Base-by-base conservation (phyloP, 108 stramenopile species). In the Fragilariopsis cylindrus region DNA sequence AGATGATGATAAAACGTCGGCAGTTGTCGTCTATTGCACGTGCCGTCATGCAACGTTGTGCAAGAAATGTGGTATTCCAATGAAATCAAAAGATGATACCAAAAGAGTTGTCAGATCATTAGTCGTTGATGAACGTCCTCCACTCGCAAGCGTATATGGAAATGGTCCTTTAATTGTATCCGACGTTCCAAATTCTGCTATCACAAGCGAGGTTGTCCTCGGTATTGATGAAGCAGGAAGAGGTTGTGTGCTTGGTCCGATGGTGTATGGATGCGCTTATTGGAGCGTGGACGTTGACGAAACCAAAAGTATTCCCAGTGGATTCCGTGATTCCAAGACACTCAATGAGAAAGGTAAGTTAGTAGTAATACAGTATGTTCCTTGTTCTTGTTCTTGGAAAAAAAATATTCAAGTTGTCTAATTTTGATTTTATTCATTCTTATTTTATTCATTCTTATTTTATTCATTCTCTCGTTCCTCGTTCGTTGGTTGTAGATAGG, bases 321-420 rank as follows among this genome's bases (percentile, higher is more conserved):
- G 76, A n/a, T 93, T 94, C 57, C 85, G 93, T 42, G 96, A 94
- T 76, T 94, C 93, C 56, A 94, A 96, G 80, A 82, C 84, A 76
- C 63, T 94, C 60, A 80, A 83, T 15, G 83, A 84, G 49, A 85
- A 88, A n/a, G 58, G 58, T 60, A n/a, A 3, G 40, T 60, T 21
- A 40, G 21, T 56, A 19, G 1, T 1, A n/a, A 11, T 56, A 5
- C 7, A 0, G 11, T n/a, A 19, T 5, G 7, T 7, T 56, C 7
- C 9, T 56, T 56, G 55, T 11, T 56, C 18, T 19, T 7, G 55
- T 30, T 30, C 30, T 30, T 2, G 30, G 30, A 30, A 30, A 30
- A 30, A 30, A 30, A 30, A 30, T 30, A 30, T 2, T 30, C 30
- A 30, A 30, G 30, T 2, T 53, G 52, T 53, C 13, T 53, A 1